phyloP scores from a whole-genome alignment of 2,329 filamentous ascomycete genomes.

The Alternaria ventricosa region DNA sequence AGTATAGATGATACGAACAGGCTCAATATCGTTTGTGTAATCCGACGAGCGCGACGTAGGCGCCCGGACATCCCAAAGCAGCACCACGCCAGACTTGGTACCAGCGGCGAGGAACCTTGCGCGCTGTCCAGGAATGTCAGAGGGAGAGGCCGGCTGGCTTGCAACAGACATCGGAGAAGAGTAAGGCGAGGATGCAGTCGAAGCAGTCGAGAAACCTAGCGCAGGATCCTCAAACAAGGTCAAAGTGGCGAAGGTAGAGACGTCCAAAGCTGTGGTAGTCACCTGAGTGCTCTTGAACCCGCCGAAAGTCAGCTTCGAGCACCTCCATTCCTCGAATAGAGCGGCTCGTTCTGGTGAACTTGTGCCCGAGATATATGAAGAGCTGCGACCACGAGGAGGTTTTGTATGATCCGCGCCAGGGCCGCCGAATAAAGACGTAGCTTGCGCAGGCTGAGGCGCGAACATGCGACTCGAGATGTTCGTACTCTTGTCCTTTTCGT shows the following conservation, averaged over 20 bases:
- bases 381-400: constrained; percentile 34
- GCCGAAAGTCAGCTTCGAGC: constrained; percentile 67
- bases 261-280: constrained; percentile 74
- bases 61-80: constrained; percentile 86
- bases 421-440: constrained; percentile 60
- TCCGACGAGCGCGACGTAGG: constrained; percentile 61
- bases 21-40: constrained; percentile 66
- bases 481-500: constrained; percentile 35
- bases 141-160: constrained; percentile 51
- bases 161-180: constrained; percentile 61
- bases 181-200: constrained; percentile 60
- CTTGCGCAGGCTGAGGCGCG: constrained; percentile 23
- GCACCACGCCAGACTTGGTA: constrained; percentile 76
- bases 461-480: constrained; percentile 22
- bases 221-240: constrained; percentile 81
- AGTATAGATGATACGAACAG: constrained; percentile 83
- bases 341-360: constrained; percentile 47
- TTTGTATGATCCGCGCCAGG: constrained; percentile 38
- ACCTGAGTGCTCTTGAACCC: constrained; percentile 67
- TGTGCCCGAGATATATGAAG: constrained; percentile 44
- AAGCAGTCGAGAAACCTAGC: constrained; percentile 63
- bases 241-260: constrained; percentile 73
- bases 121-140: constrained; percentile 82
- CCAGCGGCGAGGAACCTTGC: constrained; percentile 82
- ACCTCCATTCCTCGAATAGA: constrained; percentile 69